phyloP scores from a whole-genome alignment of 176 grass and related monocot genomes.

The Oryza longistaminata region DNA sequence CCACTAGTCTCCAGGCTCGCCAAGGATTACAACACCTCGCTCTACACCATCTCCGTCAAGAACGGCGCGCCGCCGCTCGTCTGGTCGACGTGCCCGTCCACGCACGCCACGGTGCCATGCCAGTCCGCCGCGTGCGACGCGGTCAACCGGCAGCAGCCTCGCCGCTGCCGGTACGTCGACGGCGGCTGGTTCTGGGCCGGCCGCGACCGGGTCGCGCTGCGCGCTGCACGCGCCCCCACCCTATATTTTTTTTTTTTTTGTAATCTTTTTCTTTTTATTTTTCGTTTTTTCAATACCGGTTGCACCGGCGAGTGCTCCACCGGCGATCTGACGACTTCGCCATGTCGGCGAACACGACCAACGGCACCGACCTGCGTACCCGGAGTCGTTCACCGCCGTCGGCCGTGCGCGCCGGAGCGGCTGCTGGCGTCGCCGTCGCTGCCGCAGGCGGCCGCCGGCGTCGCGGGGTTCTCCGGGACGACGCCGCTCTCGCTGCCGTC shows the following conservation, averaged over 20 bases:
- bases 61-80: conserved; percentile 11
- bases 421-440: neutral
- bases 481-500: conserved; percentile 35
- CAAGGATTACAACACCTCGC: neutral
- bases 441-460: conserved; percentile 17
- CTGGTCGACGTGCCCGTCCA: conserved; percentile 29
- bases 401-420: conserved; percentile 39
- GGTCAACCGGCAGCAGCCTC: neutral
- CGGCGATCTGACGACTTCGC: conserved; percentile 33
- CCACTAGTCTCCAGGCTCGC: too few relatives aligned
- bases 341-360: conserved; percentile 23
- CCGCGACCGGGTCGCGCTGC: neutral
- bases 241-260: too few relatives aligned
- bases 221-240: too few relatives aligned
- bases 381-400: neutral
- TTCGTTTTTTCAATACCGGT: conserved; percentile 44
- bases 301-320: conserved; percentile 37
- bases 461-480: conserved; percentile 42
- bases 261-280: too few relatives aligned
- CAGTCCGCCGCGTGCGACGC: neutral
- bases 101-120: conserved; percentile 21
- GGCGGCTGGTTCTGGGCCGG: conserved; percentile 21
- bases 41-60: conserved; percentile 20
- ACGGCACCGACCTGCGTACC: conserved; percentile 22
- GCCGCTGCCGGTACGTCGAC: conserved; percentile 24